Conservation (phyloP, 129 eudicot genomes). For the Helichrysum umbraculigerum region DNA sequence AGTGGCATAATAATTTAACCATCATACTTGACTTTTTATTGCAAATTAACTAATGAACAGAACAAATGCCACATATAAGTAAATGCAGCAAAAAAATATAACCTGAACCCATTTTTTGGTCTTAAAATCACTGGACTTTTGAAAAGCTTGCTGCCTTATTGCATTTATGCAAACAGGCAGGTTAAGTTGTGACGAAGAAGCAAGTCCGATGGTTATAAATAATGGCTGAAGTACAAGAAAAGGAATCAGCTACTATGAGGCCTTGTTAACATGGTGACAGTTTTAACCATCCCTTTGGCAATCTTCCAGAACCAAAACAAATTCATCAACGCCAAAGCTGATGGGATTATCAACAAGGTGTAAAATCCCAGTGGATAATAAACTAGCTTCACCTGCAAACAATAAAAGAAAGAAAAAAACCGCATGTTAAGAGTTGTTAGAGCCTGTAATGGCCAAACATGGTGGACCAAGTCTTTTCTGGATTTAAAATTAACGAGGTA, state of each 20-base stretch:
- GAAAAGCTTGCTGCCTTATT: background rate
- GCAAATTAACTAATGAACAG: background rate
- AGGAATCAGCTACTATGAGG: slow-evolving; percentile 38
- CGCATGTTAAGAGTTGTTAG: background rate
- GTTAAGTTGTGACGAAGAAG: background rate
- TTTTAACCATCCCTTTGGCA: slow-evolving; percentile 76
- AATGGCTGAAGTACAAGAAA: background rate
- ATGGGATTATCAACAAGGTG: slow-evolving; percentile 60
- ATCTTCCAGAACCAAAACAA: slow-evolving; percentile 91
- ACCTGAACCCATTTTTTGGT: background rate
- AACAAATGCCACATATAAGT: background rate
- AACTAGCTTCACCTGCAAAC: slow-evolving; percentile 62
- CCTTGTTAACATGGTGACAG: slow-evolving; percentile 51
- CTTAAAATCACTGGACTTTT: background rate
- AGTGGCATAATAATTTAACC: background rate
- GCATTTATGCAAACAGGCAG: background rate
- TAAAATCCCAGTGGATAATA: slow-evolving; percentile 61
- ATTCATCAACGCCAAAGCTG: slow-evolving; percentile 63
- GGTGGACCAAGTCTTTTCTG: background rate
- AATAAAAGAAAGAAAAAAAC: background rate
- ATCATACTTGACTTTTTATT: background rate
- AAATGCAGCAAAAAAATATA: background rate
- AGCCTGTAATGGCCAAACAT: slow-evolving; percentile 40
- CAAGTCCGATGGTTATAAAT: background rate
- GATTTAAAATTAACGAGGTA: background rate